These are phyloP conservation scores for Camelina laxa DNA, from an alignment of 345 rosid species.

Conservation along the genomic window DNA sequence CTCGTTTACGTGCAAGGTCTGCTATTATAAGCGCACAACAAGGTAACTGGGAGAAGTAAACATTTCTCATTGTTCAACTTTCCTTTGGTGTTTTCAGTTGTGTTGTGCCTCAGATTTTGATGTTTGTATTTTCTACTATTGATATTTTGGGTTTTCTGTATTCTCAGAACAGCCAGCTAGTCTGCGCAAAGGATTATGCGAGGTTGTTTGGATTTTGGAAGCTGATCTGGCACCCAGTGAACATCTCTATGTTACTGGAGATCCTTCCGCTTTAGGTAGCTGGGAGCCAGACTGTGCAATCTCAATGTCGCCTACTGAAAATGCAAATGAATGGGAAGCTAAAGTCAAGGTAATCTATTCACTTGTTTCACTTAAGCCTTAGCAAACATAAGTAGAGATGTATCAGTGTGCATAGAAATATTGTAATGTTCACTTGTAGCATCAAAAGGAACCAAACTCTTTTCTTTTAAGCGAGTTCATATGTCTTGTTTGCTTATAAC, in stretches of 20 bases:
- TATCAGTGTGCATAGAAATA: neutral
- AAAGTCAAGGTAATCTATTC: constrained; percentile 68
- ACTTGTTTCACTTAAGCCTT: constrained; percentile 10
- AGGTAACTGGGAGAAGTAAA: constrained; percentile 48
- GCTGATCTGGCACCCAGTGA: constrained; percentile 73
- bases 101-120: neutral
- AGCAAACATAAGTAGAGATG: constrained; percentile 23
- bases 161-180: constrained; percentile 58
- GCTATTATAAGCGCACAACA: constrained; percentile 53
- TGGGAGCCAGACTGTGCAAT: constrained; percentile 86
- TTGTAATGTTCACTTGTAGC: neutral
- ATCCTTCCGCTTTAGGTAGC: constrained; percentile 71
- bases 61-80: neutral
- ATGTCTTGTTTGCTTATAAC: constrained; percentile 28
- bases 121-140: constrained; percentile 6
- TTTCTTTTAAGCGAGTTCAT: constrained; percentile 24
- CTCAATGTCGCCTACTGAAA: constrained; percentile 63
- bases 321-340: constrained; percentile 71
- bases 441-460: neutral
- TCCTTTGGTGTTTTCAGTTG: neutral
- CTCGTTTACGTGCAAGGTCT: constrained; percentile 45
- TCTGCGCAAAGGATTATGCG: constrained; percentile 53
- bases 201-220: constrained; percentile 81
- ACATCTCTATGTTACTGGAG: constrained; percentile 74
- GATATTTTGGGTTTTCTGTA: constrained; percentile 36